Evolutionary conservation across 2,329 filamentous ascomycete genomes (phyloP).

Genomic region (Botrytis fragariae): DNA sequence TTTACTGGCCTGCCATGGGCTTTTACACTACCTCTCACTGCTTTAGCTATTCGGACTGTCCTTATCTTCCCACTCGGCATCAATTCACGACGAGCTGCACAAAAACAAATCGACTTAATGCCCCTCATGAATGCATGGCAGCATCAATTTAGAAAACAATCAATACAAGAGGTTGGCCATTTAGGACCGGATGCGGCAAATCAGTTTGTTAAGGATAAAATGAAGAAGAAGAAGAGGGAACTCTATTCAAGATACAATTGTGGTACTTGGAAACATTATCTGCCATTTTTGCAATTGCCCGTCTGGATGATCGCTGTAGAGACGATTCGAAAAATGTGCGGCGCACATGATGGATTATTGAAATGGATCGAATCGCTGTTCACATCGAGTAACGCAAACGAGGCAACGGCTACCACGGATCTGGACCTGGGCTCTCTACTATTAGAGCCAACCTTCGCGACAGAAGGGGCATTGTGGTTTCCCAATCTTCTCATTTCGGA

Average conservation of each 20-base stretch:
- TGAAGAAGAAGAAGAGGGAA: conserved; percentile 31
- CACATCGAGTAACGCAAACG: conserved; percentile 2
- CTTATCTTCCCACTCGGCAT: conserved; percentile 49
- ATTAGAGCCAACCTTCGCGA: conserved; percentile 43
- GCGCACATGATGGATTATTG: conserved; percentile 42
- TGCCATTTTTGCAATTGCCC: conserved; percentile 44
- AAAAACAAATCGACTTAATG: conserved; percentile 43
- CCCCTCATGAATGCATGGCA: conserved; percentile 45
- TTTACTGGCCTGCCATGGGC: conserved; percentile 52
- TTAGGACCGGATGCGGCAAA: conserved; percentile 28
- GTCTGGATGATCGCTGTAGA: conserved; percentile 49
- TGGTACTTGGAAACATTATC: conserved; percentile 37
- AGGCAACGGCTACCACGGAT: background rate
- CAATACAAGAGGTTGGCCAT: conserved; percentile 32
- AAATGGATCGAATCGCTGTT: conserved; percentile 37
- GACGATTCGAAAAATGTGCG: conserved; percentile 47
- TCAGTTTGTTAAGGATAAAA: conserved; percentile 26
- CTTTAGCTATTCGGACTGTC: conserved; percentile 48
- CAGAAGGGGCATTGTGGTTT: conserved; percentile 61
- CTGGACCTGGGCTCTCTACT: background rate
- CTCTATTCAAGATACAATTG: conserved; percentile 41
- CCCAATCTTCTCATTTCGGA: conserved; percentile 54
- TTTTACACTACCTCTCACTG: conserved; percentile 52
- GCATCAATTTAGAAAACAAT: conserved; percentile 32
- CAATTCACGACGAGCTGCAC: conserved; percentile 42